Conservation (phyloP, 306 rosid genomes). For the Prosopis cineraria region DNA sequence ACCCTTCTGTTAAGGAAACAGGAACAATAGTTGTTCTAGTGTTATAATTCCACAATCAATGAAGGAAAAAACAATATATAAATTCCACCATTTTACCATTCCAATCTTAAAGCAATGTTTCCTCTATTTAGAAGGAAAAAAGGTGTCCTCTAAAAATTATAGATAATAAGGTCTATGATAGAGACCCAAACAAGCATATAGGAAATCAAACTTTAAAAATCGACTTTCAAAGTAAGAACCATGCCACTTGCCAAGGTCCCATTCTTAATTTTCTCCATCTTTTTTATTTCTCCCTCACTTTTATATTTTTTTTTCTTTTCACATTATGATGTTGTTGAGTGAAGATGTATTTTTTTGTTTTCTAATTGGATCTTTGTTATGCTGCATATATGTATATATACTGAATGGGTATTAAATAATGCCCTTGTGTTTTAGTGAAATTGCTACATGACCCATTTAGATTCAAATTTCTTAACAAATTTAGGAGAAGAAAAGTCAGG, state of each 20-base stretch:
- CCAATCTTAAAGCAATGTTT: neutral
- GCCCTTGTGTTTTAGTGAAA: neutral
- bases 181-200: neutral
- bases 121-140: neutral
- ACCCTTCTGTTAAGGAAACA: conserved; percentile 55
- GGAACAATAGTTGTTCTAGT: conserved; percentile 19
- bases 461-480: neutral
- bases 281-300: neutral
- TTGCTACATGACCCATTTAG: neutral
- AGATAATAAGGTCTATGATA: conserved; percentile 13
- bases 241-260: neutral
- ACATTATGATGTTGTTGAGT: neutral
- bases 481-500: neutral
- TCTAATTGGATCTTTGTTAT: neutral
- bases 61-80: conserved; percentile 21
- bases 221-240: neutral
- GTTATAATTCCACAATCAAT: neutral
- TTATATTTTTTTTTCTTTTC: neutral
- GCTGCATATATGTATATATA: neutral
- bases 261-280: neutral
- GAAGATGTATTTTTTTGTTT: neutral
- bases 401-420: neutral
- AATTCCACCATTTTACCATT: conserved; percentile 16
- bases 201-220: neutral
- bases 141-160: neutral